phyloP scores from a whole-genome alignment of 176 grass and related monocot species.

The Pontederia paniculata region DNA sequence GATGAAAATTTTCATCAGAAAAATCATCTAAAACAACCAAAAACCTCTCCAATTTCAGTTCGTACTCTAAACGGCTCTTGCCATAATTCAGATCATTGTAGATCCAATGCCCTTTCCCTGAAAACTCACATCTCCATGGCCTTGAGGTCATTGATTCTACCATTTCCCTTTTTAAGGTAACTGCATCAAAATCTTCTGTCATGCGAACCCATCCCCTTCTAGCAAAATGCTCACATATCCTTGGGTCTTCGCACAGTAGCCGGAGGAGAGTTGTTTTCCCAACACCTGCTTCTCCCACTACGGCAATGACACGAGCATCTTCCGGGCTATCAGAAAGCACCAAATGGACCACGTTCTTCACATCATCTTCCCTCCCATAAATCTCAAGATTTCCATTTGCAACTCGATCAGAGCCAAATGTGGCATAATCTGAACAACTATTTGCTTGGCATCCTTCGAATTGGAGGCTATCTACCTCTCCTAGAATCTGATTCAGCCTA shows the following conservation, averaged over 20 bases:
- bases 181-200: conserved; percentile 6
- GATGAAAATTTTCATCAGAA: background rate
- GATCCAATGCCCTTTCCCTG: conserved; percentile 2
- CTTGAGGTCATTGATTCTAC: background rate
- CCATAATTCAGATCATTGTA: background rate
- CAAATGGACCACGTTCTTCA: conserved; percentile 1
- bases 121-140: background rate
- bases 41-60: conserved; percentile 4
- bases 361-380: conserved; percentile 16
- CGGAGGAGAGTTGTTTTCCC: conserved; percentile 15
- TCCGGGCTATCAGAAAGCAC: background rate
- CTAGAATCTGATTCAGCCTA: conserved; percentile 7
- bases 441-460: background rate
- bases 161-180: background rate
- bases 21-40: conserved; percentile 43
- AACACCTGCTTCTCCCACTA: conserved; percentile 10
- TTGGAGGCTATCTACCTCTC: background rate
- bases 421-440: background rate
- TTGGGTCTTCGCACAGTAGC: conserved; percentile 1
- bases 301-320: conserved; percentile 3
- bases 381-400: background rate
- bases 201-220: conserved; percentile 8
- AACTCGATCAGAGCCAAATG: background rate
- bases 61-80: background rate
- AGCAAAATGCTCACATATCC: conserved; percentile 9